Evolutionary conservation across 2,329 filamentous ascomycete species (phyloP).

Genomic region (Parafenestella ontariensis): DNA sequence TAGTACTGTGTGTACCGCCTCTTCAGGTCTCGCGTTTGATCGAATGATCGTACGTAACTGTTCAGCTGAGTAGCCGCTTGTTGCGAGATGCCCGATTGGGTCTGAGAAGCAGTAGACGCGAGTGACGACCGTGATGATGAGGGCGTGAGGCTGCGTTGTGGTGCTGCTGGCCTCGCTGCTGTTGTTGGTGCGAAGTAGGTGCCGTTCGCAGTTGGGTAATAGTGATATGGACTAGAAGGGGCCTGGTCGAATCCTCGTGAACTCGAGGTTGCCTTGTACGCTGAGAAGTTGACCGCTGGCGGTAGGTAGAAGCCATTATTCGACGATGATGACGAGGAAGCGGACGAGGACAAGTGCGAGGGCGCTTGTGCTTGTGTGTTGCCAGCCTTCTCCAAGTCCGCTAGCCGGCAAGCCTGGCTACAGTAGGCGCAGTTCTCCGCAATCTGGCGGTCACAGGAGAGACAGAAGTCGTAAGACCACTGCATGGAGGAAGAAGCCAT

Average conservation of each 20-base stretch:
- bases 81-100: slow-evolving; percentile 67
- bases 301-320: slow-evolving; percentile 70
- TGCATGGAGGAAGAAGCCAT: slow-evolving; percentile 56
- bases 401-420: slow-evolving; percentile 87
- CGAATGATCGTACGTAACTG: slow-evolving; percentile 87
- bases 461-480: slow-evolving; percentile 93
- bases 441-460: slow-evolving; percentile 90
- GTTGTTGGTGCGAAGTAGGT: slow-evolving; percentile 48
- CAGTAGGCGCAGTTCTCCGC: slow-evolving; percentile 76
- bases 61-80: slow-evolving; percentile 80
- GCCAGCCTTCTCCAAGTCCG: slow-evolving; percentile 78
- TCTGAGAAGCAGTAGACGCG: slow-evolving; percentile 71
- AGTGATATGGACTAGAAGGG: slow-evolving; percentile 54
- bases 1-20: slow-evolving; percentile 49
- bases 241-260: slow-evolving; percentile 46
- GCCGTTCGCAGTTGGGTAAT: slow-evolving; percentile 43
- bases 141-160: slow-evolving; percentile 54
- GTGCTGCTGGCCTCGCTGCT: slow-evolving; percentile 31
- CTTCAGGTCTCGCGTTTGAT: slow-evolving; percentile 72
- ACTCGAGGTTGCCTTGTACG: slow-evolving; percentile 65
- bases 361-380: slow-evolving; percentile 47
- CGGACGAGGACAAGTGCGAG: slow-evolving; percentile 60
- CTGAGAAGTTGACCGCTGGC: slow-evolving; percentile 77
- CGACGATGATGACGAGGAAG: slow-evolving; percentile 59
- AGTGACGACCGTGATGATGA: slow-evolving; percentile 87